These are phyloP conservation scores for Trichoderma koningiopsis DNA, from an alignment of 2,329 filamentous ascomycete genomes.

Conservation along the genomic window DNA sequence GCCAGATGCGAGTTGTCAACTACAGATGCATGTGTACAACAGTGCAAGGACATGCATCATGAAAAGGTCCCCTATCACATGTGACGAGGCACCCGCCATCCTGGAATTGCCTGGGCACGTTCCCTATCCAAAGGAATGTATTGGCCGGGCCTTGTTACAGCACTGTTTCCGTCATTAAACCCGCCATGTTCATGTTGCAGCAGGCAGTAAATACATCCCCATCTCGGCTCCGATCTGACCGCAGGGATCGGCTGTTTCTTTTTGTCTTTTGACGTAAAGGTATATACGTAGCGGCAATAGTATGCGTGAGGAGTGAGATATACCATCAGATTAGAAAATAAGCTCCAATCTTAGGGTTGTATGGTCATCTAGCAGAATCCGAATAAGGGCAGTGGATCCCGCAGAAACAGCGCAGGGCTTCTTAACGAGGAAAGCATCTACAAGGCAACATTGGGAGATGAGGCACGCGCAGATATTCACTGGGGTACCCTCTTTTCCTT, in stretches of 20 bases:
- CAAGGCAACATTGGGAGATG: neutral
- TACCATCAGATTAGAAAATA: conserved; percentile 2
- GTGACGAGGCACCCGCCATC: neutral
- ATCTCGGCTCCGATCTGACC: conserved; percentile 5
- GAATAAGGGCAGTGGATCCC: neutral
- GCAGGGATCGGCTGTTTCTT: neutral
- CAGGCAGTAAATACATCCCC: neutral
- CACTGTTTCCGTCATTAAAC: neutral
- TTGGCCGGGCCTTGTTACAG: neutral
- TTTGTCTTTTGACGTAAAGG: neutral
- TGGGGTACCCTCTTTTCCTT: neutral
- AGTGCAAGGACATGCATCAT: neutral
- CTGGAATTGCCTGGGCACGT: neutral
- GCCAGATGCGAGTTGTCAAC: neutral
- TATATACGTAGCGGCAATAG: neutral
- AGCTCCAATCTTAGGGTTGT: conserved; percentile 12
- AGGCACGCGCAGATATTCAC: neutral
- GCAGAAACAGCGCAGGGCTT: neutral
- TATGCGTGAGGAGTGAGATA: neutral
- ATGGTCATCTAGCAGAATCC: neutral
- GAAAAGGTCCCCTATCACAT: neutral
- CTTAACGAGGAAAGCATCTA: neutral
- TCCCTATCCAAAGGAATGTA: neutral
- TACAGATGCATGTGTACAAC: neutral
- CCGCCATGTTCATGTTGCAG: neutral